Evolutionary conservation across 345 rosid genomes (phyloP).

Genomic region (Isatis tinctoria): DNA sequence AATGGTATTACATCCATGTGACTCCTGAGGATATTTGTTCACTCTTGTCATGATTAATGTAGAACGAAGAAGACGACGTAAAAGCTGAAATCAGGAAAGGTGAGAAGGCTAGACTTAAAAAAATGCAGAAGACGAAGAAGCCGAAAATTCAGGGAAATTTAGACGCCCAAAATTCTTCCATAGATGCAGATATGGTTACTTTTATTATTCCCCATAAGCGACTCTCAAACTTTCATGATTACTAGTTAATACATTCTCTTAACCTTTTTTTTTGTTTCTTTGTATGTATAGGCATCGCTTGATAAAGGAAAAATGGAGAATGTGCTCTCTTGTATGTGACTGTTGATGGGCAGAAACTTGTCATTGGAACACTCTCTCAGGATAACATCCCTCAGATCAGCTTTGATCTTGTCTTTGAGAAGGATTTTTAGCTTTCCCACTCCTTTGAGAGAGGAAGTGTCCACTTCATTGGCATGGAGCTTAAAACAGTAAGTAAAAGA

Average conservation of each 20-base stretch:
- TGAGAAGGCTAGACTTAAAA: conserved; percentile 79
- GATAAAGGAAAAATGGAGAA: too few species aligned
- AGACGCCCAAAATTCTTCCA: conserved; percentile 85
- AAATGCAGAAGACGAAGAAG: conserved; percentile 83
- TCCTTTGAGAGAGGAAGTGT: conserved; percentile 46
- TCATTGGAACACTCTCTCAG: conserved; percentile 51
- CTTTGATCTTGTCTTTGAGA: conserved; percentile 72
- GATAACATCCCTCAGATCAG: conserved; percentile 53
- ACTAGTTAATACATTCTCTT: too few species aligned
- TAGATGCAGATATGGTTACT: conserved; percentile 98
- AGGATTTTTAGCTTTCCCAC: conserved; percentile 74
- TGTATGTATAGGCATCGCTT: too few species aligned
- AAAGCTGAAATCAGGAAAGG: conserved; percentile 66
- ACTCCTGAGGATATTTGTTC: background rate
- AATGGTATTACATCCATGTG: background rate
- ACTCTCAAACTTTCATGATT: too few species aligned
- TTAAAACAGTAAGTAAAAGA: too few species aligned
- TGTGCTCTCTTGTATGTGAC: too few species aligned
- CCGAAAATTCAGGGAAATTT: conserved; percentile 91
- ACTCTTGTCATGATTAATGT: background rate
- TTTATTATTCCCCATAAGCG: too few species aligned
- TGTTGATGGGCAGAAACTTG: conserved; percentile 52
- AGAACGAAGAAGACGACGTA: conserved; percentile 41
- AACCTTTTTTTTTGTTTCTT: too few species aligned
- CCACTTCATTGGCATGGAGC: too few species aligned